These are phyloP conservation scores for Fonsecaea pedrosoi DNA, from an alignment of 2,329 filamentous ascomycete genomes.

Conservation along the genomic window DNA sequence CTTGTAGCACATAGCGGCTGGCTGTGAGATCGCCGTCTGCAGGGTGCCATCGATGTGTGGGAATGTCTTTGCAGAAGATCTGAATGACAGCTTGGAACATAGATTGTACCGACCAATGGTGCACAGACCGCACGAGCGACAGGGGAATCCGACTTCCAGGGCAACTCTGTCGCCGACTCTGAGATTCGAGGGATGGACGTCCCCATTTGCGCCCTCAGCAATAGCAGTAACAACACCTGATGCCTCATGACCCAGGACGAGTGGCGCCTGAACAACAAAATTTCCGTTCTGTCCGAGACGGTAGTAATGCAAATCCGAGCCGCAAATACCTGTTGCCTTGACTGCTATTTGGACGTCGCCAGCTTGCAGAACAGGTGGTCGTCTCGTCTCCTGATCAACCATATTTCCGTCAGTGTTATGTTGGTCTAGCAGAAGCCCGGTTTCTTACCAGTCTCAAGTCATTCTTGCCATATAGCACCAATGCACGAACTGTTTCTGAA, in stretches of 20 bases:
- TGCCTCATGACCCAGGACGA: conserved; percentile 80
- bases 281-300: conserved; percentile 83
- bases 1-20: conserved; percentile 65
- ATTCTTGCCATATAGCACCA: conserved; percentile 67
- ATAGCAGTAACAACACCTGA: conserved; percentile 77
- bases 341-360: conserved; percentile 69
- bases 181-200: conserved; percentile 18
- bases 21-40: conserved; percentile 68
- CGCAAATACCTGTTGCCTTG: conserved; percentile 72
- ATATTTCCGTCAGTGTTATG: conserved; percentile 5
- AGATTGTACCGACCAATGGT: conserved; percentile 66
- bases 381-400: conserved; percentile 58
- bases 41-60: conserved; percentile 70
- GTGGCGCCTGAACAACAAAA: conserved; percentile 80
- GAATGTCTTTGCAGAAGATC: conserved; percentile 65
- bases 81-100: conserved; percentile 64
- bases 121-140: conserved; percentile 67
- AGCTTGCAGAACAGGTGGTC: conserved; percentile 54
- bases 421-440: background rate
- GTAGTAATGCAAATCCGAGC: conserved; percentile 83
- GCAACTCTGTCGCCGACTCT: conserved; percentile 81
- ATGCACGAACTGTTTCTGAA: conserved; percentile 42
- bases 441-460: conserved; percentile 63
- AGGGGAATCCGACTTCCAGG: conserved; percentile 90
- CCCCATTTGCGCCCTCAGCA: conserved; percentile 44